Base-by-base conservation (phyloP, 2,329 filamentous ascomycete species). In the Ambrosiella xylebori region DNA sequence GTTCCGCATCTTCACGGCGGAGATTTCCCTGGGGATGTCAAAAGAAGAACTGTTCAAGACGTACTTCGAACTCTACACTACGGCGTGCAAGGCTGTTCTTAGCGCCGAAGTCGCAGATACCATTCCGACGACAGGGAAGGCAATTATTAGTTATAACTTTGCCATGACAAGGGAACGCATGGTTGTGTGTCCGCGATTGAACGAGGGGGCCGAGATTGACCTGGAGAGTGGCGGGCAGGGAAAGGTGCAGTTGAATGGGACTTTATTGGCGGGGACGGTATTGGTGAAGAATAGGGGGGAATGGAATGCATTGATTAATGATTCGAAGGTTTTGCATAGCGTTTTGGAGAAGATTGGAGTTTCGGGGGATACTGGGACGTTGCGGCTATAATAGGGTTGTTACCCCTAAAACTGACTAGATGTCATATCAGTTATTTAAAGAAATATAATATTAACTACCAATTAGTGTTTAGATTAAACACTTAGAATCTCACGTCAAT, bases 131-230 rank as follows among this genome's bases (percentile, higher is more conserved):
- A 66, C 68, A 3, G 72, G 72, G 2, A 71, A 74, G 61, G 73
- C 78, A 0, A 64, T 63, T n/a, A 79, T 83, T 53, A 82, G 79
- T 67, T 84, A 84, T 66, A 84, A 84, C 64, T 67, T 84, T 62
- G 80, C 76, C 54, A 73, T 84, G 69, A 84, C 80, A 17, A 69
- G 70, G 59, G 68, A 67, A 13, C 70, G 69, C 0, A 72, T 84
- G 65, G 77, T 76, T 0, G 60, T 84, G 1, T 75, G 75, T 61
- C 81, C 81, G 1, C 71, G 81, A 1, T 62, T 72, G 1, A 71
- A 74, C 0, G 80, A 83, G 64, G 79, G 80, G 0, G 66, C 66
- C 0, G 63, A 64, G 15, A 63, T 70, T 1, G 63, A 64, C 5
- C 65, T 71, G 1, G 3, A 3, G 13, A 49, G 44, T 44, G 51